These are phyloP conservation scores for Moricandia arvensis DNA, from an alignment of 345 rosid genomes.

Conservation along the genomic window DNA sequence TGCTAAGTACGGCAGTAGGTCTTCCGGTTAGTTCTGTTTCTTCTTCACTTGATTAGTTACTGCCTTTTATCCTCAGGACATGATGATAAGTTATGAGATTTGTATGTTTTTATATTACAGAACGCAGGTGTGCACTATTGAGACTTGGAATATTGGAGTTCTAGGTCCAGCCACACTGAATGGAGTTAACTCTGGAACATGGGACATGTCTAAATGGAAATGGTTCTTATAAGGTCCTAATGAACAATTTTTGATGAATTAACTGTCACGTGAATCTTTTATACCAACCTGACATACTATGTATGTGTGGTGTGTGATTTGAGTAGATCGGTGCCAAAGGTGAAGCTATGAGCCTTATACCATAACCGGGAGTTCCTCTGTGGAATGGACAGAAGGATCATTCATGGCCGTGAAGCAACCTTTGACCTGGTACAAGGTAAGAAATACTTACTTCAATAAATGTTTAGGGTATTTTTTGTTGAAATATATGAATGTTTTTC, in stretches of 20 bases:
- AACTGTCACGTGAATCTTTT: background rate
- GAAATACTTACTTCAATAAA: background rate
- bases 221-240: conserved; percentile 80
- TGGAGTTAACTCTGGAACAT: conserved; percentile 59
- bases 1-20: conserved; percentile 76
- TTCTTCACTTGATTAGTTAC: background rate
- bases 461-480: background rate
- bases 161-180: conserved; percentile 61
- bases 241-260: conserved; percentile 5
- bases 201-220: conserved; percentile 71
- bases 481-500: background rate
- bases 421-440: conserved; percentile 86
- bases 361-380: conserved; percentile 39
- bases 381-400: conserved; percentile 58
- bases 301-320: background rate
- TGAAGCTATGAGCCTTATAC: conserved; percentile 60
- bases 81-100: background rate
- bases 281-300: background rate
- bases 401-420: conserved; percentile 44
- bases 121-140: conserved; percentile 66
- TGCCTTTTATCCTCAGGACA: background rate
- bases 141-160: conserved; percentile 69
- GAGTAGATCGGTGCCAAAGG: conserved; percentile 75
- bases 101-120: conserved; percentile 31
- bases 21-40: conserved; percentile 63